phyloP scores from a whole-genome alignment of 2,329 filamentous ascomycete species.

The Zymoseptoria tritici region DNA sequence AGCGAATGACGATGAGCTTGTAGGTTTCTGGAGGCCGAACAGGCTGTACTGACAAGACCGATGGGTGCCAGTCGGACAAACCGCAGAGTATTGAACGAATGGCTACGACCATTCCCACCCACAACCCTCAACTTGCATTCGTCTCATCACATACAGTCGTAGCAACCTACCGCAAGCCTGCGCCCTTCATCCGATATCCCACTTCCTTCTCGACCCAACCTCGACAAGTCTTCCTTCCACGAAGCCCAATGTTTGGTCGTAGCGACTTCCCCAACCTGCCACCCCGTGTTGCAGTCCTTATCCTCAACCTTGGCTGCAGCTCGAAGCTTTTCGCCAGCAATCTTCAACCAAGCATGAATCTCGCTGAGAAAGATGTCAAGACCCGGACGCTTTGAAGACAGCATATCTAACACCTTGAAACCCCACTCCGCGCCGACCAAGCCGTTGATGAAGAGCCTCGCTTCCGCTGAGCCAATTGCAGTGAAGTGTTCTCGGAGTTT shows the following conservation, averaged over 20 bases:
- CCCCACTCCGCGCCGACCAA: neutral
- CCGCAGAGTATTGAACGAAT: too few relatives aligned
- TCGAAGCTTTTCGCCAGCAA: neutral
- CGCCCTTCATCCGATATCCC: neutral
- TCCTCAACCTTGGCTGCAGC: neutral
- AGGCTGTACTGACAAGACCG: constrained; percentile 34
- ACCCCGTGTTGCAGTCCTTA: neutral
- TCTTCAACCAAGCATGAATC: neutral
- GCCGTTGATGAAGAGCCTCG: neutral
- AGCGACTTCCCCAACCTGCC: neutral
- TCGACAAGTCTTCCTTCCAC: neutral
- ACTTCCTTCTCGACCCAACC: neutral
- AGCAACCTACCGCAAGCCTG: neutral
- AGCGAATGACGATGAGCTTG: constrained; percentile 14
- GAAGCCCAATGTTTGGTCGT: neutral
- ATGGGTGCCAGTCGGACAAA: neutral
- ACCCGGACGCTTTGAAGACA: neutral
- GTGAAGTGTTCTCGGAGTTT: neutral
- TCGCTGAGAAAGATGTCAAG: neutral
- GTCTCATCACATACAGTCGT: neutral
- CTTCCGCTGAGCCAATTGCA: neutral
- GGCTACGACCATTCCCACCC: too few relatives aligned
- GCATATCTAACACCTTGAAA: neutral
- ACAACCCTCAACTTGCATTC: neutral
- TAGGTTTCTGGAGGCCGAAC: constrained; percentile 40